Evolutionary conservation across 495 filamentous ascomycete species (phyloP).

Genomic region (Platismatia glauca): DNA sequence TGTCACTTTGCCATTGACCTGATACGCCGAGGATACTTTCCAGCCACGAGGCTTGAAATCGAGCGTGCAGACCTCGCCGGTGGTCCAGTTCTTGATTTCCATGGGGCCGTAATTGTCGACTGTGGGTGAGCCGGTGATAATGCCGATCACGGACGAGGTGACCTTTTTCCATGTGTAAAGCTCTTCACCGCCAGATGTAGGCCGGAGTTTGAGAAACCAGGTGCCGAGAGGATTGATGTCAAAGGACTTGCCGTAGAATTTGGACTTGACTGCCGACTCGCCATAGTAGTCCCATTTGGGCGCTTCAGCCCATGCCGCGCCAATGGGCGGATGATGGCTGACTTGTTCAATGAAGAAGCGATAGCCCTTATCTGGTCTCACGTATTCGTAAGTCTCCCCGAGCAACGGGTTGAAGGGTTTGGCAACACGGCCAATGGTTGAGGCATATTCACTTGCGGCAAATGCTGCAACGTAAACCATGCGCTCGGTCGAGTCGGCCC

Average conservation of each 20-base stretch:
- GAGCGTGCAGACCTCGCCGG: conserved; percentile 78
- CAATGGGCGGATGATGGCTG: conserved; percentile 93
- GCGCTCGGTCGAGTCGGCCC: conserved; percentile 77
- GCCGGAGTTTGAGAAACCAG: conserved; percentile 88
- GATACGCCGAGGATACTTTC: conserved; percentile 84
- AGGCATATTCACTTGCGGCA: conserved; percentile 91
- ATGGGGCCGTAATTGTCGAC: conserved; percentile 98
- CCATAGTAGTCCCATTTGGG: conserved; percentile 96
- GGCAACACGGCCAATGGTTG: conserved; percentile 90
- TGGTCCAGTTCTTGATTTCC: conserved; percentile 95
- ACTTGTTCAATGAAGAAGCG: conserved; percentile 98
- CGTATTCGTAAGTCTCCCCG: conserved; percentile 96
- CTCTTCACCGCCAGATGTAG: conserved; percentile 70
- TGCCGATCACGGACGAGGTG: conserved; percentile 92
- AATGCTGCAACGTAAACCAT: conserved; percentile 96
- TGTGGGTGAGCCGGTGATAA: conserved; percentile 90
- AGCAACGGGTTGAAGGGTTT: conserved; percentile 97
- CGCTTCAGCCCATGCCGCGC: conserved; percentile 87
- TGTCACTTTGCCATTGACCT: conserved; percentile 75
- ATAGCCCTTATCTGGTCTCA: conserved; percentile 88
- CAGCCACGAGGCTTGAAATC: conserved; percentile 95
- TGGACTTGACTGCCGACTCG: conserved; percentile 92
- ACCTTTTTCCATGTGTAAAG: conserved; percentile 99
- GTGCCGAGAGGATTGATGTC: conserved; percentile 95
- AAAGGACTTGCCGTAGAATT: conserved; percentile 95